phyloP scores from a whole-genome alignment of 148 eudicot genomes.

The Rhododendron williamsianum region DNA sequence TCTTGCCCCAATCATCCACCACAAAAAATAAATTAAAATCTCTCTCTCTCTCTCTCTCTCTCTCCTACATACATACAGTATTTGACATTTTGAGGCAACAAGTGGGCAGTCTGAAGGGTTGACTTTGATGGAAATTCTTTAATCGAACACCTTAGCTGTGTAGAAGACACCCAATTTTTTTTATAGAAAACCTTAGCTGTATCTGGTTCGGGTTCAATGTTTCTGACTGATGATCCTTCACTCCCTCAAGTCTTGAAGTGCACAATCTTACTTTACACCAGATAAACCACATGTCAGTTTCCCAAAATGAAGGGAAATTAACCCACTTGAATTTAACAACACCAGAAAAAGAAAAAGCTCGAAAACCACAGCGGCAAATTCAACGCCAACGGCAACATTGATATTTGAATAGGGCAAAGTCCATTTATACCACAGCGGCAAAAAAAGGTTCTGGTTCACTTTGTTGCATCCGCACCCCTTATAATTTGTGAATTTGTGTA shows the following conservation, averaged over 20 bases:
- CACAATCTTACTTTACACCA: too few relatives aligned
- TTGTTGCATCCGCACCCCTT: too few relatives aligned
- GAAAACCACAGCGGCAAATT: neutral
- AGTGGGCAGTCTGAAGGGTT: conserved; percentile 14
- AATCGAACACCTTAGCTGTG: neutral
- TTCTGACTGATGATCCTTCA: neutral
- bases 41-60: conserved; percentile 1
- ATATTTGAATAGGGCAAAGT: neutral
- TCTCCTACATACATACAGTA: neutral
- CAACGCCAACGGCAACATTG: neutral
- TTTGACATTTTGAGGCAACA: conserved; percentile 8
- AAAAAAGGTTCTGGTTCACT: too few relatives aligned
- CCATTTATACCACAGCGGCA: too few relatives aligned
- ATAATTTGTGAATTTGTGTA: too few relatives aligned
- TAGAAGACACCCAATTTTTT: neutral
- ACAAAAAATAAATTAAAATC: neutral
- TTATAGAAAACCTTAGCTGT: conserved; percentile 10
- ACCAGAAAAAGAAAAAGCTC: neutral
- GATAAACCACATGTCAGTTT: too few relatives aligned
- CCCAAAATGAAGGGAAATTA: too few relatives aligned
- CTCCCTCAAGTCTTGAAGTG: too few relatives aligned
- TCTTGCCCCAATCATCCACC: neutral
- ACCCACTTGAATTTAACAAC: too few relatives aligned
- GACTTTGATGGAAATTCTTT: conserved; percentile 14
- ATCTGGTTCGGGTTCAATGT: conserved; percentile 21